Conservation (phyloP, 139 green algal genomes). For the Coccomyxa sp. region DNA sequence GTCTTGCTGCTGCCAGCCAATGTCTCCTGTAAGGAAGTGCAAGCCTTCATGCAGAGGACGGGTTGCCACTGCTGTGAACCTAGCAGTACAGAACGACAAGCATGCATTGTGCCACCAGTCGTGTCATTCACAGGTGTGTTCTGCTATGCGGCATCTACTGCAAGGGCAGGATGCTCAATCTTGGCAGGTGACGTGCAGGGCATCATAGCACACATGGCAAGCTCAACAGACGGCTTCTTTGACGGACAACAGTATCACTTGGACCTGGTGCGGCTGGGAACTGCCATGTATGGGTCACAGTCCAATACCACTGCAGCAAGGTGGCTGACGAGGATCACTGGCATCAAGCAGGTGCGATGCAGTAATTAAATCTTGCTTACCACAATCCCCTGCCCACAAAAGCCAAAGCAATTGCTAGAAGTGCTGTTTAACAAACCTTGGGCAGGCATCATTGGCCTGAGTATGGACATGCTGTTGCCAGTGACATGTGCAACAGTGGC, state of each 20-base stretch:
- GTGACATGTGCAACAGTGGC: not conserved
- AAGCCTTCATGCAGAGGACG: not conserved
- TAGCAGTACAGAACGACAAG: not conserved
- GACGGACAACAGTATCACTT: not conserved
- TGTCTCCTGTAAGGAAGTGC: not conserved
- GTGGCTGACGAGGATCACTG: not conserved
- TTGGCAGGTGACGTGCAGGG: no score
- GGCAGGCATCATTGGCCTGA: no score
- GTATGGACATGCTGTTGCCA: not conserved
- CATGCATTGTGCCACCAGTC: not conserved
- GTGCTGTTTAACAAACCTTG: not conserved
- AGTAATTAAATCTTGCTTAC: not conserved
- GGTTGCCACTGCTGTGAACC: not conserved
- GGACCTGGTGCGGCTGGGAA: not conserved
- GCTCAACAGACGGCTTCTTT: not conserved
- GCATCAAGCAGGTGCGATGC: not conserved
- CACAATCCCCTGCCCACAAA: not conserved
- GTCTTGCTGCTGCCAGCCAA: not conserved
- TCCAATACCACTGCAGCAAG: not conserved
- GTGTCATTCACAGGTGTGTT: not conserved
- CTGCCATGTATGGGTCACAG: not conserved
- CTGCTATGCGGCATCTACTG: not conserved
- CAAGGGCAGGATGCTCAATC: no score
- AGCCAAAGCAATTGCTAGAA: not conserved
- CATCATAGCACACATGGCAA: not conserved